Evolutionary conservation across 2,329 filamentous ascomycete genomes (phyloP).

Genomic region (Alternaria brassicicola): DNA sequence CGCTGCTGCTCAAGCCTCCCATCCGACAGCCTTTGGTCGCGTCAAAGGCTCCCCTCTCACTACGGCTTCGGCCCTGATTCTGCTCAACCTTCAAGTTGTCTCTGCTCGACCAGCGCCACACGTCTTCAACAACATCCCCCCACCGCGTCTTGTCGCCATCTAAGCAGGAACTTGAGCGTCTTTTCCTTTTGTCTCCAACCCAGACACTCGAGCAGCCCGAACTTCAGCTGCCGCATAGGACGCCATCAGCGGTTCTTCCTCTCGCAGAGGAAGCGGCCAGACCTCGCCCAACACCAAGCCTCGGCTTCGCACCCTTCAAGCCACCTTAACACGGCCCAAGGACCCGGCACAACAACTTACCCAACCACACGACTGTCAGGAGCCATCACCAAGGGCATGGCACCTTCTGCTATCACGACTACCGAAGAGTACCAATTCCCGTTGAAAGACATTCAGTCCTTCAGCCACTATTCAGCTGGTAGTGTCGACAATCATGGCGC

Average conservation of each 20-base stretch:
- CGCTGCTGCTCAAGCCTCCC: conserved; percentile 11
- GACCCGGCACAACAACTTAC: conserved; percentile 23
- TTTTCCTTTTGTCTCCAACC: conserved; percentile 53
- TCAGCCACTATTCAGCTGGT: conserved; percentile 39
- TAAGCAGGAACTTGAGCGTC: conserved; percentile 47
- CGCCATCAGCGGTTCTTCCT: conserved; percentile 98
- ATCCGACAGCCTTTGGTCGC: conserved; percentile 48
- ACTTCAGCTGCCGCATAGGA: conserved; percentile 99
- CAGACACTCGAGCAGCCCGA: conserved; percentile 63
- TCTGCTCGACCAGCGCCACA: conserved; percentile 53
- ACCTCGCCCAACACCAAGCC: conserved; percentile 84
- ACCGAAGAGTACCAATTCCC: conserved; percentile 50
- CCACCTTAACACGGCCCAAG: conserved; percentile 78
- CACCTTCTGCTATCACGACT: conserved; percentile 68
- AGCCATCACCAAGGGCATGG: conserved; percentile 65
- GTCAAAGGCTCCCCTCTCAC: conserved; percentile 51
- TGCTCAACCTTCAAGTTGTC: conserved; percentile 56
- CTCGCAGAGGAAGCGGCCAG: conserved; percentile 96
- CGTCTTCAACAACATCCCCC: conserved; percentile 58
- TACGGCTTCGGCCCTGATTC: conserved; percentile 54
- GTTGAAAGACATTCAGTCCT: conserved; percentile 45
- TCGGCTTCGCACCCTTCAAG: conserved; percentile 91
- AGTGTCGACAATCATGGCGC: conserved; percentile 56
- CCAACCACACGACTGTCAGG: conserved; percentile 28
- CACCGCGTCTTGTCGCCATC: conserved; percentile 49